Evolutionary conservation across 2,329 filamentous ascomycete genomes (phyloP).

Genomic region (Fusarium ramigenum): DNA sequence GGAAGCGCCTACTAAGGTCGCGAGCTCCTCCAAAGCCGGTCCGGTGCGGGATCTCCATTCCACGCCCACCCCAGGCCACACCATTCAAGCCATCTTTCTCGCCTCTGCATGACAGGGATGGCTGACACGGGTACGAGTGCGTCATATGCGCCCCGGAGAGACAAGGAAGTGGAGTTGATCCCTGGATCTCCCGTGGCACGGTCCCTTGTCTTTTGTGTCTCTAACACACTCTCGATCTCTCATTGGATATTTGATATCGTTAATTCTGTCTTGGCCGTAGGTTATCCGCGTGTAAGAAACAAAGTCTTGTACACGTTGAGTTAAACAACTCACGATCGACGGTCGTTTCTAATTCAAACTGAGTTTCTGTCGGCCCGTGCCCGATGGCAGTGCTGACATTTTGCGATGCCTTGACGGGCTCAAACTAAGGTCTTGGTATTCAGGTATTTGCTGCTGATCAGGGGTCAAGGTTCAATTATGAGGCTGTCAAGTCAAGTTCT

Average conservation of each 20-base stretch:
- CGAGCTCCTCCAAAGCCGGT: conserved; percentile 31
- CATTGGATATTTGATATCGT: conserved; percentile 22
- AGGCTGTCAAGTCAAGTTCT: conserved; percentile 23
- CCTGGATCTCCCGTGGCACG: conserved; percentile 33
- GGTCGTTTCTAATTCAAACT: conserved; percentile 24
- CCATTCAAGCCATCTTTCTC: conserved; percentile 28
- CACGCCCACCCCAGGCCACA: conserved; percentile 31
- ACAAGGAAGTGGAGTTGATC: conserved; percentile 33
- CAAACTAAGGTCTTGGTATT: conserved; percentile 2
- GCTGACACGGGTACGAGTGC: conserved; percentile 41
- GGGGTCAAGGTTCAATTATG: conserved; percentile 3
- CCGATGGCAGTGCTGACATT: not conserved
- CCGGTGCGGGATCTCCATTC: conserved; percentile 37
- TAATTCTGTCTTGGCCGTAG: conserved; percentile 13
- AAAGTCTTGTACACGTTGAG: conserved; percentile 27
- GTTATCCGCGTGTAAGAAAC: conserved; percentile 26
- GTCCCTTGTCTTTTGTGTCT: conserved; percentile 34
- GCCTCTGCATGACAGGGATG: conserved; percentile 37
- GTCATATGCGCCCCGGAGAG: conserved; percentile 43
- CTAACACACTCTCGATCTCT: conserved; percentile 32
- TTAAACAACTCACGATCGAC: conserved; percentile 31
- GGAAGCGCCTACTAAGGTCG: conserved; percentile 14
- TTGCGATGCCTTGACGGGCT: not conserved
- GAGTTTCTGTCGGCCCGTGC: conserved; percentile 6
- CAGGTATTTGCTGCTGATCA: not conserved